phyloP scores from a whole-genome alignment of 202 grass and related monocot genomes.

The Digitaria exilis region DNA sequence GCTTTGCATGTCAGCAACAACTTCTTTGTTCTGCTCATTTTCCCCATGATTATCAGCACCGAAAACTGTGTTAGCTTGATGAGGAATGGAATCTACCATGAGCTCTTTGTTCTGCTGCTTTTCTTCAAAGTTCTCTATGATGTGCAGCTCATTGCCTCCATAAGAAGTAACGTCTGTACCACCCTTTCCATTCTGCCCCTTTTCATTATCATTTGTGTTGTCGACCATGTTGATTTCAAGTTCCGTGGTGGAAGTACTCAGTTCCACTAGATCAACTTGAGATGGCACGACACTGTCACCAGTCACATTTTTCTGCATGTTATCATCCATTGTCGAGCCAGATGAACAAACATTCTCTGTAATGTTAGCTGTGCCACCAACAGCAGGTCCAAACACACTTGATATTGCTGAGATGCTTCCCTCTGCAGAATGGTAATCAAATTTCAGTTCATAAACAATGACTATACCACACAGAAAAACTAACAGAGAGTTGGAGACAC shows the following conservation, averaged over 20 bases:
- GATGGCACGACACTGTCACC: slow-evolving; percentile 6
- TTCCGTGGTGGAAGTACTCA: neutral
- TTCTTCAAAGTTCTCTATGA: slow-evolving; percentile 26
- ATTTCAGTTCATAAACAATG: slow-evolving; percentile 25
- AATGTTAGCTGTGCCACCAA: neutral
- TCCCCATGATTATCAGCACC: slow-evolving; percentile 10
- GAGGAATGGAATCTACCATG: neutral
- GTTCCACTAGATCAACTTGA: slow-evolving; percentile 27
- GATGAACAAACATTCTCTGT: slow-evolving; percentile 21
- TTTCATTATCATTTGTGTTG: slow-evolving; percentile 31
- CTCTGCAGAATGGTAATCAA: slow-evolving; percentile 41
- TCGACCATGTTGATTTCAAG: slow-evolving; percentile 19
- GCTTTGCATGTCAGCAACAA: slow-evolving; percentile 22
- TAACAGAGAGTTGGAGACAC: slow-evolving; percentile 5
- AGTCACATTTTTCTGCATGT: slow-evolving; percentile 3
- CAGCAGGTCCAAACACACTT: slow-evolving; percentile 10
- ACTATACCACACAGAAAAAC: neutral
- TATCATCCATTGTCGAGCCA: slow-evolving; percentile 14
- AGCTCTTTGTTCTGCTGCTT: slow-evolving; percentile 18
- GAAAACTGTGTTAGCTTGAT: slow-evolving; percentile 12
- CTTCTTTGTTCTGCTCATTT: neutral
- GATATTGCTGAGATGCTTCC: neutral
- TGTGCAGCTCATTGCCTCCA: slow-evolving; percentile 1
- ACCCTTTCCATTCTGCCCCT: neutral
- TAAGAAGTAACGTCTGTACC: neutral